These are phyloP conservation scores for Trypethelium eluteriae DNA, from an alignment of 495 filamentous ascomycete species.

Conservation along the genomic window DNA sequence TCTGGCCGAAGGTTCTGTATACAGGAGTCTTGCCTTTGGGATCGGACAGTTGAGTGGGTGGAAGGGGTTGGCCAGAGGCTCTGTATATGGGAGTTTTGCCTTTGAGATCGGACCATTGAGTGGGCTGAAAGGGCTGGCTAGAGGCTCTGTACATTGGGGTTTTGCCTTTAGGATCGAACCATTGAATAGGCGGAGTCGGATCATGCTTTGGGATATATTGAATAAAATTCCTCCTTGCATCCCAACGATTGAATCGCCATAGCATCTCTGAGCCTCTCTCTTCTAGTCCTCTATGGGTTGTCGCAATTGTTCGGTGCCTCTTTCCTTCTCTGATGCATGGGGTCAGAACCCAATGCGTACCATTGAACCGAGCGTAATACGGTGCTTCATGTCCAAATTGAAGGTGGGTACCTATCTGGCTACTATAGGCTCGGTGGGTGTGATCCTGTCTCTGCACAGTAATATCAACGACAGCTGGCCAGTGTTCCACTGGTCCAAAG, in stretches of 20 bases:
- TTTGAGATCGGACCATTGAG: background rate
- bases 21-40: background rate
- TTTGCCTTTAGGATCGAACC: slow-evolving; percentile 1
- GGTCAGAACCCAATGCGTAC: background rate
- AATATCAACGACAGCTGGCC: background rate
- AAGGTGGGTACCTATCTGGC: background rate
- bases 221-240: background rate
- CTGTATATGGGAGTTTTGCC: background rate
- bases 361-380: background rate
- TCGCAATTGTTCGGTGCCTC: background rate
- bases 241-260: background rate
- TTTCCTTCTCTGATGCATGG: background rate
- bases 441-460: background rate
- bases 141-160: background rate
- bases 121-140: background rate
- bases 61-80: background rate
- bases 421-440: background rate
- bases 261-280: slow-evolving; percentile 4
- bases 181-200: background rate
- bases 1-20: background rate
- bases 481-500: background rate
- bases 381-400: background rate
- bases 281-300: background rate
- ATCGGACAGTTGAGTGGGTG: too few relatives aligned
- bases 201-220: background rate